These are phyloP conservation scores for Neurospora sp. DNA, from an alignment of 2,329 filamentous ascomycete species.

Conservation along the genomic window DNA sequence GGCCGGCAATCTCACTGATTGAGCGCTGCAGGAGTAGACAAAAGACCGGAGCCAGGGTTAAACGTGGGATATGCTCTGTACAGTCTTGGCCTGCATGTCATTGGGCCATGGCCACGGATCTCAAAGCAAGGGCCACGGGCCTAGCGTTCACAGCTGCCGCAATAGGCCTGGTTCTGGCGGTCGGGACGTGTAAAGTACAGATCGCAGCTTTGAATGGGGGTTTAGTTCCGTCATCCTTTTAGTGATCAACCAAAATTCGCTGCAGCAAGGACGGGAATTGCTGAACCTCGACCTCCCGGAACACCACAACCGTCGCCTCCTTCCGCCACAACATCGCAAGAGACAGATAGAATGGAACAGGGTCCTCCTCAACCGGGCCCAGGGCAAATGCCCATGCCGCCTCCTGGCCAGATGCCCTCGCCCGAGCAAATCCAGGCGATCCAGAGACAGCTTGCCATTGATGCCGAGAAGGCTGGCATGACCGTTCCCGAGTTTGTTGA, in stretches of 20 bases:
- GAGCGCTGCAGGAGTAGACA: not conserved
- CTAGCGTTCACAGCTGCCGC: not conserved
- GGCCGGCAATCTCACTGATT: not conserved
- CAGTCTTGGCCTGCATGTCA: not conserved
- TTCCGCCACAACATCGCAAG: not conserved
- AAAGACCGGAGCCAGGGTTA: not conserved
- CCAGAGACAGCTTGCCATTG: constrained; percentile 70
- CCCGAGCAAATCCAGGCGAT: constrained; percentile 81
- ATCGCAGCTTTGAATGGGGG: constrained; percentile 2
- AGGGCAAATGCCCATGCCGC: constrained; percentile 21
- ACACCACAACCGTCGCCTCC: not conserved
- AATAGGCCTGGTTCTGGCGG: not conserved
- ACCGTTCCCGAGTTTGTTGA: constrained; percentile 76
- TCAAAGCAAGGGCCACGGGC: constrained; percentile 1
- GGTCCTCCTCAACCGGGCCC: constrained; percentile 16
- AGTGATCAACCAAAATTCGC: not conserved
- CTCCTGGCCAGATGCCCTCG: constrained; percentile 45
- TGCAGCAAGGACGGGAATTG: not conserved
- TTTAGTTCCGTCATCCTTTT: constrained; percentile 1
- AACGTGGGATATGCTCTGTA: not conserved
- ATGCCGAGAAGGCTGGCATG: constrained; percentile 79
- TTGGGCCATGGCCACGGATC: not conserved
- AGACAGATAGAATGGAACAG: constrained; percentile 13
- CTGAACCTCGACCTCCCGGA: not conserved
- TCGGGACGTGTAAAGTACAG: constrained; percentile 11